phyloP scores from a whole-genome alignment of 2,329 filamentous ascomycete genomes.

The Aspergillus pseudonomiae region DNA sequence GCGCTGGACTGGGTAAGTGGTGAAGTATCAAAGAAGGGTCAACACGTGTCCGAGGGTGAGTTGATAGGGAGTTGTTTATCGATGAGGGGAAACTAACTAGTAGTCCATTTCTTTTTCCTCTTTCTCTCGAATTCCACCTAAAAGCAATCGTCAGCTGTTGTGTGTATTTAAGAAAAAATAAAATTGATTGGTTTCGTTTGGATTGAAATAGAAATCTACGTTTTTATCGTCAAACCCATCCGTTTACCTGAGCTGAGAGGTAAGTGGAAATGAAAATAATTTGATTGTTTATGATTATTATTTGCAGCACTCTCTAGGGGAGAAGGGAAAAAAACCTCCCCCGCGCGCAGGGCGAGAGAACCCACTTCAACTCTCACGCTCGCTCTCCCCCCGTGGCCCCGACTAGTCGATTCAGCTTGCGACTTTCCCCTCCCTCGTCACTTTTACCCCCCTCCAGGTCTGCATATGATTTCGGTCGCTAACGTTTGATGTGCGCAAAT shows the following conservation, averaged over 20 bases:
- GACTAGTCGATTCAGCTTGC: neutral
- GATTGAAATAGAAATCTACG: neutral
- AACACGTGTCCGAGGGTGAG: constrained; percentile 2
- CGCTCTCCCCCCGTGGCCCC: neutral
- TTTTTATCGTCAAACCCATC: neutral
- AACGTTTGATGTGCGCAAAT: constrained; percentile 21
- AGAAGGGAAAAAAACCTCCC: neutral
- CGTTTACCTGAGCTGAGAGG: neutral
- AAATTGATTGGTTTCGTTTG: neutral
- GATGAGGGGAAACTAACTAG: constrained; percentile 2
- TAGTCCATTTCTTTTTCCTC: neutral
- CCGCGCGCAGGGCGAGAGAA: neutral
- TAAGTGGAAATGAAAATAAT: neutral
- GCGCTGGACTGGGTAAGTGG: neutral
- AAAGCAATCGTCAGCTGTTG: neutral
- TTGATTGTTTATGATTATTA: constrained; percentile 1
- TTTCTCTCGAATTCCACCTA: neutral
- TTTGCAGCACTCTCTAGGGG: neutral
- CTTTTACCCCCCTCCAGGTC: neutral
- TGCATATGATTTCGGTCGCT: constrained; percentile 14
- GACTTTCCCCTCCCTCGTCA: constrained; percentile 2
- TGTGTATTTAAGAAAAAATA: neutral
- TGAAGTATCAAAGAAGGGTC: neutral
- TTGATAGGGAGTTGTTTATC: neutral
- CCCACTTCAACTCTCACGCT: constrained; percentile 3